Evolutionary conservation across 1,284 basidiomycete genomes (phyloP).

Genomic region (Ganoderma sinense): DNA sequence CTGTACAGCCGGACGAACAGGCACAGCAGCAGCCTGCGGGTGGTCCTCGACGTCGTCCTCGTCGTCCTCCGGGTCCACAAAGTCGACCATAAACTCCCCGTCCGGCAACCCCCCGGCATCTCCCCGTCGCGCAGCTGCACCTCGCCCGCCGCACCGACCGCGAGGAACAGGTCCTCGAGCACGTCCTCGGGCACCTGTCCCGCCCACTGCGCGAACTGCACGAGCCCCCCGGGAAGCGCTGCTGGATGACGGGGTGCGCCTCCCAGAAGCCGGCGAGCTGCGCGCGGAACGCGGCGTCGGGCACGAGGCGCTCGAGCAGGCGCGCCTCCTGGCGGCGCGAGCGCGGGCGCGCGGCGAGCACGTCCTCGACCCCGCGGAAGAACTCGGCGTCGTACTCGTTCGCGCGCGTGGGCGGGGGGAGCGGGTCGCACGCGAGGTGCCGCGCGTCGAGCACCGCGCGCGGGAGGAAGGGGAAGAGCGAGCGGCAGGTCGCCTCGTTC

Average conservation of each 20-base stretch:
- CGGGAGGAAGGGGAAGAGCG: constrained; percentile 77
- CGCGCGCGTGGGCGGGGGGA: constrained; percentile 70
- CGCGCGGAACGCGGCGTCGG: constrained; percentile 60
- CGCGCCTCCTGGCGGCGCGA: constrained; percentile 53
- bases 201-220: constrained; percentile 67
- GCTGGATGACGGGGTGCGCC: constrained; percentile 56
- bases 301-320: constrained; percentile 60
- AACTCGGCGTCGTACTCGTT: constrained; percentile 75
- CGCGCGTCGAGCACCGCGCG: constrained; percentile 54
- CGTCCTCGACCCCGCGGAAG: constrained; percentile 70
- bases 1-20: constrained; percentile 10
- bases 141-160: constrained; percentile 34
- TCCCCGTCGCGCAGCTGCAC: constrained; percentile 25
- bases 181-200: constrained; percentile 65
- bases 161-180: constrained; percentile 61
- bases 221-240: constrained; percentile 70
- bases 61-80: constrained; percentile 37
- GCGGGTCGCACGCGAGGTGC: constrained; percentile 80
- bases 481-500: constrained; percentile 66
- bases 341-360: constrained; percentile 44
- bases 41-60: constrained; percentile 36
- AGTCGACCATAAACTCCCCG: constrained; percentile 34
- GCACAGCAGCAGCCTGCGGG: neutral
- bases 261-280: constrained; percentile 61
- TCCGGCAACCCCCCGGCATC: constrained; percentile 39